Conservation (phyloP, 169 alveolate genomes). For the Plasmodium ovale region DNA sequence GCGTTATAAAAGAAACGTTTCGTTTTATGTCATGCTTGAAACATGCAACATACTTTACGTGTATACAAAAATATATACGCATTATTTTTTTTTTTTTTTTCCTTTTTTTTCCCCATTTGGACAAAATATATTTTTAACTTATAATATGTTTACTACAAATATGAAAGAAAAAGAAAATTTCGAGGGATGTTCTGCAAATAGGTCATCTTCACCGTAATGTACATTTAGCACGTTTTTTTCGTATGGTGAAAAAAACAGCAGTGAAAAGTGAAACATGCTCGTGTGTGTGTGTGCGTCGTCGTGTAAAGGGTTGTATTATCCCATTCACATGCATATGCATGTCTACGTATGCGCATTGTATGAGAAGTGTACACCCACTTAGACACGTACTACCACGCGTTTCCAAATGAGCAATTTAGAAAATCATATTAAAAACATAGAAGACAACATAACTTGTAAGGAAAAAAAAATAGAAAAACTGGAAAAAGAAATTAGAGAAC, state of each 20-base stretch:
- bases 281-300: too few species aligned
- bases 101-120: not conserved
- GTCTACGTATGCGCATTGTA: slow-evolving; percentile 11
- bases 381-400: not conserved
- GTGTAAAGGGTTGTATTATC: too few species aligned
- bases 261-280: too few species aligned
- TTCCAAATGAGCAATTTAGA: slow-evolving; percentile 40
- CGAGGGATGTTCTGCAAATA: not conserved
- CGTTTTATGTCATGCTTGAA: too few species aligned
- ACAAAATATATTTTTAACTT: not conserved
- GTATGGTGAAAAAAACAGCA: too few species aligned
- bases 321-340: not conserved
- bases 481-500: slow-evolving; percentile 42
- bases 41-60: too few species aligned
- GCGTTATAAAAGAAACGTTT: not conserved
- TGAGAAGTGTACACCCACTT: not conserved
- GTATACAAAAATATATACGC: not conserved
- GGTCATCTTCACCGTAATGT: too few species aligned
- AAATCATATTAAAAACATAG: slow-evolving; percentile 66
- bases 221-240: too few species aligned
- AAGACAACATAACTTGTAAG: slow-evolving; percentile 29
- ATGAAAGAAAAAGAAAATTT: too few species aligned
- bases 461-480: slow-evolving; percentile 40
- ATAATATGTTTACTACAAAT: not conserved
- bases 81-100: not conserved